Evolutionary conservation across 805 yeast species (phyloP).

Genomic region (Lachancea sp.): DNA sequence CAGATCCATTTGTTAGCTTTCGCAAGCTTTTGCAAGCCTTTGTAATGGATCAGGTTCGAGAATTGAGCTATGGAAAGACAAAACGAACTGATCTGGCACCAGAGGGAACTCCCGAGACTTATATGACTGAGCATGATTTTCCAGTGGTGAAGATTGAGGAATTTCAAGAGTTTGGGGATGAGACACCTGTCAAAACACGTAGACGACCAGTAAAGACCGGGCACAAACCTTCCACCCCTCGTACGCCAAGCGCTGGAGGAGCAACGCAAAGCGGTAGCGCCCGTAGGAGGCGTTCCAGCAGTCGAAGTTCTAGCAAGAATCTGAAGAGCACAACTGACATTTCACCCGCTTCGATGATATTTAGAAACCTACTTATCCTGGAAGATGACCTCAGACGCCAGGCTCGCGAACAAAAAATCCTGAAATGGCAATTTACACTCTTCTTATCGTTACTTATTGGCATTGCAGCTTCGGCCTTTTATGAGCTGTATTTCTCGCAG

Average conservation of each 20-base stretch:
- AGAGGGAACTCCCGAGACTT: background rate
- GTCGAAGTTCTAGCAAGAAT: conserved; percentile 28
- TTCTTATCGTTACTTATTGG: conserved; percentile 39
- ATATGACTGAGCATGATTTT: background rate
- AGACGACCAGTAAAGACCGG: conserved; percentile 1
- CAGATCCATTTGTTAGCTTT: no score
- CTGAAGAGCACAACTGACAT: conserved; percentile 27
- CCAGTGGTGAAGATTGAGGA: conserved; percentile 15
- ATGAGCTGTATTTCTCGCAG: conserved; percentile 36
- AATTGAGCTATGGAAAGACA: no score
- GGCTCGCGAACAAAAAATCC: conserved; percentile 59
- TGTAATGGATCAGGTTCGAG: no score
- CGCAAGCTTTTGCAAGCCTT: no score
- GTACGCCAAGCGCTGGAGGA: background rate
- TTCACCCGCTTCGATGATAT: conserved; percentile 62
- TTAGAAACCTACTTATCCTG: conserved; percentile 70
- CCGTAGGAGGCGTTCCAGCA: conserved; percentile 22
- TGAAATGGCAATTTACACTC: conserved; percentile 44
- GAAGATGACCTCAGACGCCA: conserved; percentile 85
- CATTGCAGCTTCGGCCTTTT: conserved; percentile 35
- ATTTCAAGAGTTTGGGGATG: conserved; percentile 3
- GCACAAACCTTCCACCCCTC: background rate
- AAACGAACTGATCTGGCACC: no score
- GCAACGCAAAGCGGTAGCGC: conserved; percentile 1
- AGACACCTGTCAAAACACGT: conserved; percentile 7